Percentiles rank a stretch among this genome's conserved stretches.
These are phyloP conservation scores for Cryptococcus neoformans DNA, from an alignment of 1,284 basidiomycete species.

Conservation along the genomic window DNA sequence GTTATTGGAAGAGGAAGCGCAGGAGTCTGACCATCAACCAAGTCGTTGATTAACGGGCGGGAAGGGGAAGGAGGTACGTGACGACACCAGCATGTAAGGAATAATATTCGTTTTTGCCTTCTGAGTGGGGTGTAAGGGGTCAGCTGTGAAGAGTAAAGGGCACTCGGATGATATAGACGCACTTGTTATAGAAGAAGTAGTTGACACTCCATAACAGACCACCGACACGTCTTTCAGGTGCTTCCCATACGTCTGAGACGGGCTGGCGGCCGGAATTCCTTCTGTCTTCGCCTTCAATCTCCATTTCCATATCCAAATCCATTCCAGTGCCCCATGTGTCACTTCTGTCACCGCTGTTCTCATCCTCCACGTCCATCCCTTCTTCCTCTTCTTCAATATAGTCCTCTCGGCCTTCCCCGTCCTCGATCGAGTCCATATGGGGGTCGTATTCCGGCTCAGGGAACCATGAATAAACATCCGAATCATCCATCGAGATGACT, in stretches of 20 bases:
- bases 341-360: slow-evolving; percentile 24
- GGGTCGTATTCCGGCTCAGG: slow-evolving; percentile 96
- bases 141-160: neutral
- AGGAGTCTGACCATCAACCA: slow-evolving; percentile 1
- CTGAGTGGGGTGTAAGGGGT: slow-evolving; percentile 13
- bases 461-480: slow-evolving; percentile 92
- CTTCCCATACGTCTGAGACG: neutral
- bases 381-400: slow-evolving; percentile 9
- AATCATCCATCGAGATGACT: slow-evolving; percentile 83
- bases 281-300: slow-evolving; percentile 1
- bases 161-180: slow-evolving; percentile 39
- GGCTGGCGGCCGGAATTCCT: neutral
- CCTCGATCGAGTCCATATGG: slow-evolving; percentile 59
- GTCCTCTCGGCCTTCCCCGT: slow-evolving; percentile 27
- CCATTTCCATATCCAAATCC: slow-evolving; percentile 45
- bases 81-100: slow-evolving; percentile 90
- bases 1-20: slow-evolving; percentile 32
- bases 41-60: slow-evolving; percentile 11
- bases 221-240: slow-evolving; percentile 54
- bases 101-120: slow-evolving; percentile 80
- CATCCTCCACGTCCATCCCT: slow-evolving; percentile 33
- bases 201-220: slow-evolving; percentile 94
- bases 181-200: slow-evolving; percentile 96
- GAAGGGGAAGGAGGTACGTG: slow-evolving; percentile 48
- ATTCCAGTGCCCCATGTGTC: slow-evolving; percentile 20